Evolutionary conservation across 495 filamentous ascomycete genomes (phyloP).

Genomic region (Xylaria palmicola): DNA sequence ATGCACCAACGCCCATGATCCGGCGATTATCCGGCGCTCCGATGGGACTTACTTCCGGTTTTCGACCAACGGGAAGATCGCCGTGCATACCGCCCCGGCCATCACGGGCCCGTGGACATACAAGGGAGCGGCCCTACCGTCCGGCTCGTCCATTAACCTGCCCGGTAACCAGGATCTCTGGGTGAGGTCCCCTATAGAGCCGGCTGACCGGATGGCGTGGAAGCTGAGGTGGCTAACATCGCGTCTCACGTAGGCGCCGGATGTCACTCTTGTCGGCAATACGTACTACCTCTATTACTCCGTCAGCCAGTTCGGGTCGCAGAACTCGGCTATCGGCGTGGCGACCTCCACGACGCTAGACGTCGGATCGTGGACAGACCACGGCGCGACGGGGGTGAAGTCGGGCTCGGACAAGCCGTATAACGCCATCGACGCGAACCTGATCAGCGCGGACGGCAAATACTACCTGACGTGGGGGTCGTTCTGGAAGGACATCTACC

Average conservation of each 20-base stretch:
- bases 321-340: slow-evolving; percentile 64
- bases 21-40: slow-evolving; percentile 58
- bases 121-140: slow-evolving; percentile 55
- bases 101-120: slow-evolving; percentile 66
- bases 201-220: too few relatives aligned
- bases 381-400: slow-evolving; percentile 50
- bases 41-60: slow-evolving; percentile 76
- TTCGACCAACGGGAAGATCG: slow-evolving; percentile 61
- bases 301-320: slow-evolving; percentile 62
- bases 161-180: slow-evolving; percentile 58
- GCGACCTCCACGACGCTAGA: slow-evolving; percentile 65
- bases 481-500: slow-evolving; percentile 69
- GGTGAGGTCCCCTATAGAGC: too few relatives aligned
- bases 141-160: slow-evolving; percentile 55
- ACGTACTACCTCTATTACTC: slow-evolving; percentile 74
- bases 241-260: slow-evolving; percentile 55
- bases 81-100: slow-evolving; percentile 55
- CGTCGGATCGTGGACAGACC: slow-evolving; percentile 58
- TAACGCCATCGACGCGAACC: slow-evolving; percentile 72
- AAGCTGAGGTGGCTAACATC: background rate
- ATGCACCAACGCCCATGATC: slow-evolving; percentile 65
- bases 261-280: slow-evolving; percentile 54
- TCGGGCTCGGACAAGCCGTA: slow-evolving; percentile 50
- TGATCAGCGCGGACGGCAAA: slow-evolving; percentile 45
- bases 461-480: slow-evolving; percentile 65